Evolutionary conservation across 2,329 filamentous ascomycete species (phyloP), one percentile per base, ranked within the genome.

Genomic region (Pestalotiopsis sp.): DNA sequence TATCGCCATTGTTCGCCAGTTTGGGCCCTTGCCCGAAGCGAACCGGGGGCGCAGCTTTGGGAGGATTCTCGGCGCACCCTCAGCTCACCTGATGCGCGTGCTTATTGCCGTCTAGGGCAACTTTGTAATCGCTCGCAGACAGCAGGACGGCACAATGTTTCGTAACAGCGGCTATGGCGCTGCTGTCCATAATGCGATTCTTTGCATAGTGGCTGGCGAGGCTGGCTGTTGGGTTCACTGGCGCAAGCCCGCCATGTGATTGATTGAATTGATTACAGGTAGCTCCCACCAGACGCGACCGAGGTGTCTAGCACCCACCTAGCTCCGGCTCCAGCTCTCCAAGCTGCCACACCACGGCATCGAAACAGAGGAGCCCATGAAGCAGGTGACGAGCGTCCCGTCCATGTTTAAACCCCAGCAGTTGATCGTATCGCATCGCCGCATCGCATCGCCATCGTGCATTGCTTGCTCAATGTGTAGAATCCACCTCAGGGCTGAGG

Each of bases 61-160:
- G 44, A 60, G 52, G 24, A 38, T 61, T 61, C 61, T 64, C 69
- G 44, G 68, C 65, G 70, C 70, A 70, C 48, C 35, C 60, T 66
- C 65, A 66, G 65, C 65, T 66, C 13, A n/a, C 44, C 55, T 62
- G 65, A 66, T 66, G 65, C 13, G 57, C 65, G 22, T 35, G 30
- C 56, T 14, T 57, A 61, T 66, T 26, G 52, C 65, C 65, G 14
- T 35, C 48, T 66, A 35, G 35, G 65, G 52, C 35, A 35, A 58
- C 17, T 56, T 35, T 44, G 3, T 57, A 30, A 66, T 66, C 57
- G 26, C 22, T 44, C 20, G 35, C 60, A 17, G 35, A 24, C 60
- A 35, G 30, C 30, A 35, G 30, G 4, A 48, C 9, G 40, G 22
- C 35, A 57, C 26, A 65, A 30, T 20, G 44, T 52, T 52, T 55